Base-by-base conservation (phyloP, 2,329 filamentous ascomycete species). In the Colletotrichum costaricense region DNA sequence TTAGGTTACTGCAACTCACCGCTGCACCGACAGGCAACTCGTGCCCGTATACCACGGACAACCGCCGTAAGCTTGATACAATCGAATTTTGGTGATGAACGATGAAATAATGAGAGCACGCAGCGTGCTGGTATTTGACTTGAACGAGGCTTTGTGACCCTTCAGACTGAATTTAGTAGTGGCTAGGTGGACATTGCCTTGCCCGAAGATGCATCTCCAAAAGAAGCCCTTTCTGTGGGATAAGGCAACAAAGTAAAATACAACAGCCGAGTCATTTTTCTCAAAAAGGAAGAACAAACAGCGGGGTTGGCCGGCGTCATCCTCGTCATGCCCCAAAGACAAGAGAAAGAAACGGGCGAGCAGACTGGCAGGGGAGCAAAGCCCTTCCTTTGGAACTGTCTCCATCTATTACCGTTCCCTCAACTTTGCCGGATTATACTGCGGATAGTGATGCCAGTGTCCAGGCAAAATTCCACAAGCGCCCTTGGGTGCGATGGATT, bases 11-110 rank as follows among this genome's bases (percentile, higher is more conserved):
- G 49, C 57, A 67, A 28, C 69, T 72, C 69, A 68, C 56, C 57
- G 64, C 69, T 72, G 64, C 57, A 72, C 52, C 65, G 59, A 63
- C 69, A 72, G 57, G 49, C 57, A 28, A 38, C 64, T 63, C 2
- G 19, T 26, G 30, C 24, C 49, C 6, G 38, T 35, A 19, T 4
- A 54, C 12, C 57, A 35, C 28, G 35, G 46, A 33, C 14, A 67
- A 63, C 49, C 69, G 69, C 49, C 26, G 30, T 56, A 62, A 57
- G 68, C 63, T 62, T 56, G 30, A 56, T 28, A 52, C 11, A 38
- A 49, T 22, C n/a, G 24, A 55, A 11, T 11, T 6, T 24, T 24
- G 28, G 14, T 16, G 22, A 30, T 11, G 14, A 24, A 57, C 22
- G 38, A 46, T 33, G 5, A 22, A 63, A 19, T 14, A 49, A 55